These are phyloP conservation scores for Parasarocladium wereldwijsianum DNA, from an alignment of 2,329 filamentous ascomycete genomes.

Conservation along the genomic window DNA sequence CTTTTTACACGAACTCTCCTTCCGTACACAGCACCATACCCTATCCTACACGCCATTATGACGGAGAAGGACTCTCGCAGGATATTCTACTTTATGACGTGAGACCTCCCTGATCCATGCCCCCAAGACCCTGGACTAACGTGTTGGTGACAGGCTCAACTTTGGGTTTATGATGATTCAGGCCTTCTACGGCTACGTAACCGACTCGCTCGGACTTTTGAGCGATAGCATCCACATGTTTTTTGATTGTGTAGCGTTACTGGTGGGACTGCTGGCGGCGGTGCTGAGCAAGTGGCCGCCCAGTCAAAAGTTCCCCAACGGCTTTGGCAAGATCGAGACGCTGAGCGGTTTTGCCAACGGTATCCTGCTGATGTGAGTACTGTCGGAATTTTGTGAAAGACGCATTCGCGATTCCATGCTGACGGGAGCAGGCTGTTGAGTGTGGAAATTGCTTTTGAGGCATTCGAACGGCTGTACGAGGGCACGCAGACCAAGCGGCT, in stretches of 20 bases:
- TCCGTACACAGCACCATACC: slow-evolving; percentile 53
- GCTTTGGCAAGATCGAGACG: slow-evolving; percentile 93
- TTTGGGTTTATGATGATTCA: slow-evolving; percentile 92
- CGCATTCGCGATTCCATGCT: neutral
- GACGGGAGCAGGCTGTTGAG: slow-evolving; percentile 59
- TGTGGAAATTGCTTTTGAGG: slow-evolving; percentile 91
- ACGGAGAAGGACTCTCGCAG: slow-evolving; percentile 83
- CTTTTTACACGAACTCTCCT: slow-evolving; percentile 59
- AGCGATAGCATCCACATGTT: slow-evolving; percentile 99
- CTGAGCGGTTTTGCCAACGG: slow-evolving; percentile 94
- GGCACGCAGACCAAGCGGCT: slow-evolving; percentile 74
- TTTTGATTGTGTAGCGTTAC: slow-evolving; percentile 87
- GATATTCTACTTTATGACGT: slow-evolving; percentile 96
- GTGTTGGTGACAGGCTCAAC: slow-evolving; percentile 51
- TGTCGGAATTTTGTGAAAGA: slow-evolving; percentile 2
- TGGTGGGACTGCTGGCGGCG: slow-evolving; percentile 78
- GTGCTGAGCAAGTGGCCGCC: slow-evolving; percentile 96
- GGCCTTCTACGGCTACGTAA: slow-evolving; percentile 84
- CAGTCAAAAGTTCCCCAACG: slow-evolving; percentile 79
- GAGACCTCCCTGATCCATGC: slow-evolving; percentile 16
- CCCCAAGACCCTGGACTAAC: slow-evolving; percentile 5
- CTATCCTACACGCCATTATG: slow-evolving; percentile 72
- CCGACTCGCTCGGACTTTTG: slow-evolving; percentile 84
- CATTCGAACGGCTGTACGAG: slow-evolving; percentile 72
- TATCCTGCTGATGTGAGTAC: slow-evolving; percentile 69